Base-by-base conservation (phyloP, 257 asterid species). In the Primulina eburnea region DNA sequence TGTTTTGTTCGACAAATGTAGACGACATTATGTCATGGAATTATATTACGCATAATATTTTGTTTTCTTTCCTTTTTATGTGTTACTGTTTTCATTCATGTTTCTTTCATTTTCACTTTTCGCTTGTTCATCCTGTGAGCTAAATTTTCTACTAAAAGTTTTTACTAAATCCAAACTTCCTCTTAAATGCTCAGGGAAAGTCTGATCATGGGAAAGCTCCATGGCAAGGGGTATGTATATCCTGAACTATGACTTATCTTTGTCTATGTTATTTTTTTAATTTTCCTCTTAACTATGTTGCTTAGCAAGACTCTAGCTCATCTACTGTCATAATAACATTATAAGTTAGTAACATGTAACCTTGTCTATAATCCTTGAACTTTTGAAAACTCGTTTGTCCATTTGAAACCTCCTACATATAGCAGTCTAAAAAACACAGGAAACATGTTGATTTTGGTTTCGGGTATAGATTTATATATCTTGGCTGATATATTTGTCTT, bases 221-320 rank as follows among this genome's bases (percentile, higher is more conserved):
- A 9, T 89, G 99, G 98, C 81, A 88, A 81, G 97, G 96, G 95
- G 99, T 90, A 90, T 67, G 96, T 73, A 62, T 63, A 72, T 78
- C 69, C 67, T 67, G 14, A n/a, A 55, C 60, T 59, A 32, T 59
- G 60, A 17, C 20, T 50, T 21, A 40, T 67, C 29, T 69, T 60
- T 63, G 33, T 65, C 38, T 66, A 17, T 28, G 26, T 55, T 17
- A 50, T 50, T 50, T 50, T 50, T 50, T 50, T 50, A 8, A 50
- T 50, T 14, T 50, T 50, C 57, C 57, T 50, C 57, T 14, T 50
- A 50, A 5, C 8, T 50, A 14, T 50, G 57, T 43, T 43, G 14
- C 57, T 16, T 4, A 17, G 21, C 20, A 50, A 50, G 57, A 50
- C 53, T 43, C 2, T 38, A 14, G 4, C 21, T 50, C 21, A 50